Evolutionary conservation across 371 early-diverging fungal genomes (phyloP).

Genomic region (Batkoa obscura): DNA sequence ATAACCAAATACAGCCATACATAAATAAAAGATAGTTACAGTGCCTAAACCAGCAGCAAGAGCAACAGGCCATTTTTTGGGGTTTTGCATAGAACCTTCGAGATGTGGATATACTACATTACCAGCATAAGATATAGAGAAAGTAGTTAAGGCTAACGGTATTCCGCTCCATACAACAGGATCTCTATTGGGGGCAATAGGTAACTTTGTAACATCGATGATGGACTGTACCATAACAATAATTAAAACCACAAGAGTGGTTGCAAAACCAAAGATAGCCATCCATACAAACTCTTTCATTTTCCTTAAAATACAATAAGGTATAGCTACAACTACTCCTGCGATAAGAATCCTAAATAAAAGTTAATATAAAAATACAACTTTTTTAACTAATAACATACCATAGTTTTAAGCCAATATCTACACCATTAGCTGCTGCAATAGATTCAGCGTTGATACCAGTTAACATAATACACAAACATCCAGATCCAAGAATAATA

Average conservation of each 20-base stretch:
- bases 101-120: slow-evolving; percentile 70
- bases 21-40: slow-evolving; percentile 50
- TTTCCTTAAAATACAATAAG: slow-evolving; percentile 42
- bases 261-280: not conserved
- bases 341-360: slow-evolving; percentile 51
- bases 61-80: slow-evolving; percentile 48
- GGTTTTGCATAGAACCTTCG: slow-evolving; percentile 61
- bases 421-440: too few species aligned
- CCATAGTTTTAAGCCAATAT: too few species aligned
- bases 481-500: not conserved
- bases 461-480: not conserved
- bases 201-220: too few species aligned
- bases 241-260: slow-evolving; percentile 1
- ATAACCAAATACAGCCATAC: slow-evolving; percentile 59
- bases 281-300: slow-evolving; percentile 46
- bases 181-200: too few species aligned
- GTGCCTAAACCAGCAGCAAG: slow-evolving; percentile 40
- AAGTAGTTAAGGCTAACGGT: slow-evolving; percentile 25
- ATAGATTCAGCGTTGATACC: too few species aligned
- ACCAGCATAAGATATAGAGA: slow-evolving; percentile 58
- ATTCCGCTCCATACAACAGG: slow-evolving; percentile 13
- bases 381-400: too few species aligned
- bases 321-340: slow-evolving; percentile 39
- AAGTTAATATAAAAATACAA: too few species aligned
- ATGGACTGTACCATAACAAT: not conserved